A percentile compares a stretch with the other conserved stretches of the same genome.
Evolutionary conservation across 768 basidiomycete genomes (phyloP).

Genomic region (Termitomyces sp.): DNA sequence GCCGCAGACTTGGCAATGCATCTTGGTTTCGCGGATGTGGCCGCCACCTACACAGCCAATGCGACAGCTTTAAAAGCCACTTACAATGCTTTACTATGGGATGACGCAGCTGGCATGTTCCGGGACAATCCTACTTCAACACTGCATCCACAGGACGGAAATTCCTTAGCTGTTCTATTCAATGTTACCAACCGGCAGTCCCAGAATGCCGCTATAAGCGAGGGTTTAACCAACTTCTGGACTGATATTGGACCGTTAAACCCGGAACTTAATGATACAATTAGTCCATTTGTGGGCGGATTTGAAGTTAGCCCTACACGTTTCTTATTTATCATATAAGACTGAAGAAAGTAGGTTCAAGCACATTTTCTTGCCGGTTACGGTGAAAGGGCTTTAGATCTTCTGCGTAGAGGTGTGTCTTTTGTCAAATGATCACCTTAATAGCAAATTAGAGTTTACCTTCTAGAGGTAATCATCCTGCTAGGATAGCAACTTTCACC

Average conservation of each 20-base stretch:
- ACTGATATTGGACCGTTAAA: slow-evolving; percentile 41
- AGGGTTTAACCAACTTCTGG: slow-evolving; percentile 42
- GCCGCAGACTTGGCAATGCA: slow-evolving; percentile 30
- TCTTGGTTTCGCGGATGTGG: slow-evolving; percentile 20
- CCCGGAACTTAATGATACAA: slow-evolving; percentile 46
- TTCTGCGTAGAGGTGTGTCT: slow-evolving; percentile 29
- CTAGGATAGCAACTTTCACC: neutral
- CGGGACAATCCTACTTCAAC: slow-evolving; percentile 38
- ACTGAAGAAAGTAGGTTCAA: slow-evolving; percentile 31
- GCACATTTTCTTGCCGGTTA: slow-evolving; percentile 44
- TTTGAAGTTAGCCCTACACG: slow-evolving; percentile 31
- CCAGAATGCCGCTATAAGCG: slow-evolving; percentile 38
- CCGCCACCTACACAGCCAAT: slow-evolving; percentile 23
- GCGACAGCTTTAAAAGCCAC: slow-evolving; percentile 32
- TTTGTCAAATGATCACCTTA: neutral
- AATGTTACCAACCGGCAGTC: slow-evolving; percentile 33
- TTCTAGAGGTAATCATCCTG: slow-evolving; percentile 9
- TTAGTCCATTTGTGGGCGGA: slow-evolving; percentile 46
- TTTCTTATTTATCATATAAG: neutral
- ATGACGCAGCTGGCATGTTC: slow-evolving; percentile 36
- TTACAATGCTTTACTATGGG: slow-evolving; percentile 43
- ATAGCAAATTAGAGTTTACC: neutral
- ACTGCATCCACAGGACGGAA: slow-evolving; percentile 45
- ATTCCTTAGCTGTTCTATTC: slow-evolving; percentile 43
- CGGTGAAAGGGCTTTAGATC: slow-evolving; percentile 40